Percentiles rank a stretch among this genome's conserved stretches.
Evolutionary conservation across 140 eudicot species (phyloP).

Genomic region (Erigeron philadelphicus): DNA sequence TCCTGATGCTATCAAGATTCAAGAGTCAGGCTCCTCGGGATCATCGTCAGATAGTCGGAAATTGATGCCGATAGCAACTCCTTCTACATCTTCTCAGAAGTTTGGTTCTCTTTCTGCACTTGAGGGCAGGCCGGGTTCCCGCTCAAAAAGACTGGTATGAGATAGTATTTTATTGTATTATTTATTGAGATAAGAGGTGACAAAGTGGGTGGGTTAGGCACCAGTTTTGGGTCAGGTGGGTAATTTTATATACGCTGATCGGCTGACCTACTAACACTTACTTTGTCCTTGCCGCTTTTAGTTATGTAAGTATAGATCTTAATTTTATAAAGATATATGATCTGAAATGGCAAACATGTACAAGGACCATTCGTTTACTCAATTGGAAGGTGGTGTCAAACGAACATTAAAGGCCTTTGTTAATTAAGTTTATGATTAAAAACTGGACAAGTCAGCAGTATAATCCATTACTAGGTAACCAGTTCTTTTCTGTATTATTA

Average conservation of each 20-base stretch:
- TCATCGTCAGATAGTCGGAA: slow-evolving; percentile 62
- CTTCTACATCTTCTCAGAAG: slow-evolving; percentile 78
- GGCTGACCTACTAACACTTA: too few species aligned
- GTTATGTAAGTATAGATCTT: too few species aligned
- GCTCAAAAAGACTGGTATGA: slow-evolving; percentile 63
- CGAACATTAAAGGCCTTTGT: not conserved
- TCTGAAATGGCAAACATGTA: not conserved
- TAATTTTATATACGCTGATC: not conserved
- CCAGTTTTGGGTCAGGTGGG: not conserved
- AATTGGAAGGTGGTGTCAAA: not conserved
- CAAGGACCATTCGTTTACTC: not conserved
- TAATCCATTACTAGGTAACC: too few species aligned
- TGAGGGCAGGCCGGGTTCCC: slow-evolving; percentile 72
- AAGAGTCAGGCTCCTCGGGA: slow-evolving; percentile 76
- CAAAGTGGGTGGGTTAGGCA: not conserved
- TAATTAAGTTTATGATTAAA: not conserved
- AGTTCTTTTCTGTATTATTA: too few species aligned
- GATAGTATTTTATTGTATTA: not conserved
- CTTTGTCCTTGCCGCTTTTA: too few species aligned
- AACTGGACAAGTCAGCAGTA: not conserved
- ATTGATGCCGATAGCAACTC: slow-evolving; percentile 41
- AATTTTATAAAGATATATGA: too few species aligned
- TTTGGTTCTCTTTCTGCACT: slow-evolving; percentile 88
- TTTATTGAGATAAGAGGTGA: not conserved
- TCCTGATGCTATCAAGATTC: slow-evolving; percentile 26